A percentile compares a stretch with the other conserved stretches of the same genome.
Conservation (phyloP, 2,329 filamentous ascomycete species). For the Microdochium bolleyi region DNA sequence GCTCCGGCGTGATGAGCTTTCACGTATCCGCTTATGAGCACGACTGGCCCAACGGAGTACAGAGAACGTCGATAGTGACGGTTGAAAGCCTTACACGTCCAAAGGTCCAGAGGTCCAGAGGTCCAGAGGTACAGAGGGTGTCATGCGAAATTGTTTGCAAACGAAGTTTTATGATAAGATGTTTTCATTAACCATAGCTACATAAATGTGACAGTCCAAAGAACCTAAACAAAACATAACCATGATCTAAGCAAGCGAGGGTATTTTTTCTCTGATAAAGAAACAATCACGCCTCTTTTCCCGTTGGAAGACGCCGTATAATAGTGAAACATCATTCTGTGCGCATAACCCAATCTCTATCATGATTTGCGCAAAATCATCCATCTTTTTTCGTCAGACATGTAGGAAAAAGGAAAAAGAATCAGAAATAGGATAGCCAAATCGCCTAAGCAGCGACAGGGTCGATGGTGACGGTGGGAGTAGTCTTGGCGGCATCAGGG, state of each 20-base stretch:
- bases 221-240: not conserved
- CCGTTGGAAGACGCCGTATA: not conserved
- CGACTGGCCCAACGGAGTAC: no score
- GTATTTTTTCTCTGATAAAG: not conserved
- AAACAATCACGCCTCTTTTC: not conserved
- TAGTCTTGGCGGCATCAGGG: constrained; percentile 6
- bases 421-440: not conserved
- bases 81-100: no score
- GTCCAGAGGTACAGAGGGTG: no score
- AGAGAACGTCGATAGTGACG: no score
- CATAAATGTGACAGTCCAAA: not conserved
- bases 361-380: not conserved
- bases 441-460: constrained; percentile 5
- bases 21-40: no score
- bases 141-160: no score
- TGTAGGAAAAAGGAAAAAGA: not conserved
- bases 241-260: not conserved
- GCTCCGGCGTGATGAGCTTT: no score
- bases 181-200: not conserved
- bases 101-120: no score
- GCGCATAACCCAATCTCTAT: not conserved
- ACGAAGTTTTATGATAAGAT: no score
- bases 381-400: not conserved
- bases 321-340: no score
- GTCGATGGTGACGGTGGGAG: not conserved